phyloP scores from a whole-genome alignment of 176 grass and related monocot genomes.

The Themeda triandra region DNA sequence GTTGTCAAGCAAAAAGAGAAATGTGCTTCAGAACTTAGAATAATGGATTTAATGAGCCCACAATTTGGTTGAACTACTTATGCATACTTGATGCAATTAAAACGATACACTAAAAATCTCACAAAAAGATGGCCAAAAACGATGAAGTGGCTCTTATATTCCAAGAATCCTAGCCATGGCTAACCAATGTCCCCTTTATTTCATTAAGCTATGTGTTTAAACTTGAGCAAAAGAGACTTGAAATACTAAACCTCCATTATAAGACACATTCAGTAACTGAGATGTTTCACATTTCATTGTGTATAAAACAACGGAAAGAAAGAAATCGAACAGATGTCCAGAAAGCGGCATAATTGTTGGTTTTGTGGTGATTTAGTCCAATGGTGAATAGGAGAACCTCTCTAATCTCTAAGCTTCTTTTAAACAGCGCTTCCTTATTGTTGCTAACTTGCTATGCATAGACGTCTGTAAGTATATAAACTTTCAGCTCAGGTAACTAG shows the following conservation, averaged over 20 bases:
- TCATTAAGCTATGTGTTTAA: background rate
- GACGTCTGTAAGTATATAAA: background rate
- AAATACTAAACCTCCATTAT: background rate
- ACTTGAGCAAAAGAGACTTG: background rate
- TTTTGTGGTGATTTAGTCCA: background rate
- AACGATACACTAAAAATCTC: background rate
- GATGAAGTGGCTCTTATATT: background rate
- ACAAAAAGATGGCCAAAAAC: background rate
- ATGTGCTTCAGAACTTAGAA: background rate
- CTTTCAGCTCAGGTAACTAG: background rate
- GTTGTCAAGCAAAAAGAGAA: background rate
- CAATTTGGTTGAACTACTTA: background rate
- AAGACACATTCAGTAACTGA: background rate
- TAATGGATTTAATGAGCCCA: background rate
- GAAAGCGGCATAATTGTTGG: background rate
- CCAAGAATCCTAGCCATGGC: background rate
- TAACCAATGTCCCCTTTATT: background rate
- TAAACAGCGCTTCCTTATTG: background rate
- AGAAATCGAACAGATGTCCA: background rate
- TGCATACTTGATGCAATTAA: background rate
- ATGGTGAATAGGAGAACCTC: background rate
- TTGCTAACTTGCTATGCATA: background rate
- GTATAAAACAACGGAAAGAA: background rate
- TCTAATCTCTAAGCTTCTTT: background rate
- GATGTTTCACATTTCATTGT: background rate